Base-by-base conservation (phyloP, 768 basidiomycete species). In the Tulasnella sp. region DNA sequence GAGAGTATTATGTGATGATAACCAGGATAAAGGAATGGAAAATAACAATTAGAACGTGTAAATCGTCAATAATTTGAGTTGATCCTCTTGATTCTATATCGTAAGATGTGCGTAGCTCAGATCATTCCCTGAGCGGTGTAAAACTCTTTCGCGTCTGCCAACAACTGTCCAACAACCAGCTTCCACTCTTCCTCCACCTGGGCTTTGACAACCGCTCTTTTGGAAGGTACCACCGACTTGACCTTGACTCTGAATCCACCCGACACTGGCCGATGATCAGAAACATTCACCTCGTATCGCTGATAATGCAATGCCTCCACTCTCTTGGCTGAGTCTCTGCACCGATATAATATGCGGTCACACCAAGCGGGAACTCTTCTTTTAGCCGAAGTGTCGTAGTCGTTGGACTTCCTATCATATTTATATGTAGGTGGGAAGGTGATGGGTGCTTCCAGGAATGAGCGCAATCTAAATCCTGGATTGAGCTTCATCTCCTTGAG, bases 281-380 rank as follows among this genome's bases (percentile, higher is more conserved):
- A 87, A 4, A 92, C 78, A 57, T 88, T 85, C 45, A 72, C 75
- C 64, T 95, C 91, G 64, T 87, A 92, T 16, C 93, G 72, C 37
- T 65, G 64, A 64, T 99, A 95, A 59, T 78, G 77, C 57, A 86
- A 54, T 61, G 77, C 73, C 48, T 68, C 62, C 25, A 93, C 79
- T 6, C 86, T 71, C 10, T 63, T 66, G 12, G 70, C 69, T 24
- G 47, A 24, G 37, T 53, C 58, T 46, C 69, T 70, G 35, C 76
- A 69, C 3, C 79, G 77, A 78, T 81, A 93, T 35, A 98, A 67
- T 19, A 99, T 77, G 4, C 93, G 81, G 63, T 99, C 93, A 62
- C 93, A 99, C 91, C 92, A 99, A 2, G 93, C 91, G 3, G 93
- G 93, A 6, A 79, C 72, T 0, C 93, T 81, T 10, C 75, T 73